These are phyloP conservation scores for Saccharomyces pastorianus DNA, from an alignment of 1,139 yeast genomes.

Conservation along the genomic window DNA sequence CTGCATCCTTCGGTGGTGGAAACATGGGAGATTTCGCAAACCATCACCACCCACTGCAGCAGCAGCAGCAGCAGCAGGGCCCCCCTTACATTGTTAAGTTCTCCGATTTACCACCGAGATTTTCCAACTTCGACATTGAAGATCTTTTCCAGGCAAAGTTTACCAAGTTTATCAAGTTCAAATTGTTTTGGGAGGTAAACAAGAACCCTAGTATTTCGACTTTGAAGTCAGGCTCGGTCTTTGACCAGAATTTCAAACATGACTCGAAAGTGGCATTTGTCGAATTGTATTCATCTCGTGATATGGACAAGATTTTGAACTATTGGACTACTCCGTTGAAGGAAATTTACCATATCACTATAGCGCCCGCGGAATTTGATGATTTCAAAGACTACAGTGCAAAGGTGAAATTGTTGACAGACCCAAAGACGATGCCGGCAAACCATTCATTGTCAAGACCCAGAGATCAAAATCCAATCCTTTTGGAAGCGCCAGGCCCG, in stretches of 20 bases:
- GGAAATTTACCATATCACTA: slow-evolving; percentile 24
- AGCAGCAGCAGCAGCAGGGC: slow-evolving; percentile 15
- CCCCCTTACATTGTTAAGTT: slow-evolving; percentile 56
- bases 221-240: slow-evolving; percentile 20
- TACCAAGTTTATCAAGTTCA: slow-evolving; percentile 32
- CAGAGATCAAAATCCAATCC: slow-evolving; percentile 41
- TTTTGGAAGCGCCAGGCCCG: slow-evolving; percentile 49
- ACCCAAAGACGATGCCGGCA: slow-evolving; percentile 24
- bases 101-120: slow-evolving; percentile 40
- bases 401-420: slow-evolving; percentile 19
- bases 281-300: slow-evolving; percentile 43
- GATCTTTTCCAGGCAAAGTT: slow-evolving; percentile 34
- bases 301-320: slow-evolving; percentile 36
- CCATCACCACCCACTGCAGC: slow-evolving; percentile 1
- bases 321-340: slow-evolving; percentile 26
- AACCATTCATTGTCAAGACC: slow-evolving; percentile 16
- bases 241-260: slow-evolving; percentile 29
- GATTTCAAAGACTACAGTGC: slow-evolving; percentile 29
- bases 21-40: slow-evolving; percentile 4
- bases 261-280: slow-evolving; percentile 51
- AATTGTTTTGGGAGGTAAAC: slow-evolving; percentile 36
- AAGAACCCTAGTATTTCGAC: slow-evolving; percentile 23
- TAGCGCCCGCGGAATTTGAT: slow-evolving; percentile 25
- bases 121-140: slow-evolving; percentile 31
- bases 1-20: slow-evolving; percentile 7